phyloP scores from a whole-genome alignment of 768 basidiomycete genomes.

The Mycena polygramma region DNA sequence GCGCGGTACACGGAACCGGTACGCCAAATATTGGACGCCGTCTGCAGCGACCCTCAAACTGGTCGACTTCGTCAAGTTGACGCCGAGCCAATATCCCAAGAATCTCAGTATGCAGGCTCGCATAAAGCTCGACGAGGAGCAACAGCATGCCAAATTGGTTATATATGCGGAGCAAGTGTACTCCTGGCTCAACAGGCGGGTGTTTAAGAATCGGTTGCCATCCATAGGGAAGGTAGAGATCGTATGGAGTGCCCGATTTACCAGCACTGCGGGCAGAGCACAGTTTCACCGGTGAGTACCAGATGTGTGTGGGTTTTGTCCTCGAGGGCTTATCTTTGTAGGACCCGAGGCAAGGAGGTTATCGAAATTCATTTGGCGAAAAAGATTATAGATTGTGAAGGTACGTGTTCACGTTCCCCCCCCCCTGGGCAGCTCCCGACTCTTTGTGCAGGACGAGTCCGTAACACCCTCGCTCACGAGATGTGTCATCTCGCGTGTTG shows the following conservation, averaged over 20 bases:
- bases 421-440: background rate
- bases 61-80: background rate
- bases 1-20: background rate
- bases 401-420: slow-evolving; percentile 52
- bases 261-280: slow-evolving; percentile 80
- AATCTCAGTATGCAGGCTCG: background rate
- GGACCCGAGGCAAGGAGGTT: slow-evolving; percentile 65
- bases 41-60: background rate
- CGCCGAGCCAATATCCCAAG: background rate
- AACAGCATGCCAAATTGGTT: slow-evolving; percentile 47
- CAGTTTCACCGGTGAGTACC: slow-evolving; percentile 67
- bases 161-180: slow-evolving; percentile 73
- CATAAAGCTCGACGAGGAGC: slow-evolving; percentile 39
- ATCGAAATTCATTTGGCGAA: slow-evolving; percentile 83
- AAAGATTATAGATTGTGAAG: slow-evolving; percentile 84
- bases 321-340: slow-evolving; percentile 15
- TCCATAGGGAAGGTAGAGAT: slow-evolving; percentile 59
- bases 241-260: slow-evolving; percentile 75
- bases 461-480: slow-evolving; percentile 88
- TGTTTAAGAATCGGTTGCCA: slow-evolving; percentile 71
- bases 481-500: slow-evolving; percentile 94
- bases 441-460: slow-evolving; percentile 73
- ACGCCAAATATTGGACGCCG: slow-evolving; percentile 25
- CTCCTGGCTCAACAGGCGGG: slow-evolving; percentile 65
- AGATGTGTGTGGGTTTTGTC: background rate